Percentiles rank a stretch among this genome's conserved stretches.
Conservation (phyloP, 345 rosid genomes). For the Eucalyptus erythrocorys region DNA sequence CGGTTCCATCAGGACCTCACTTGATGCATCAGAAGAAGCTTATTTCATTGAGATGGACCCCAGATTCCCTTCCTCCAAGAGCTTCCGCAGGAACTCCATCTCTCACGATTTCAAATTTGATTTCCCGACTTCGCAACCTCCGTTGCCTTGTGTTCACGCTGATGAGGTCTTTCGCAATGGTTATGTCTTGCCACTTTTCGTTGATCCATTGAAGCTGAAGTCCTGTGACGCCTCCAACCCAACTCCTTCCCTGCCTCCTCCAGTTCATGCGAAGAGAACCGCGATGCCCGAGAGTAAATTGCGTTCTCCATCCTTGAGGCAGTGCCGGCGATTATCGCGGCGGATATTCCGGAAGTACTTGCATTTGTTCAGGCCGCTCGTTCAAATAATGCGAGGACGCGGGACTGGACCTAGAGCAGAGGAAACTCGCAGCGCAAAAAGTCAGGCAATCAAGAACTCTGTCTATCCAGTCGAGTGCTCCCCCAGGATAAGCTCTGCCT, state of each 20-base stretch:
- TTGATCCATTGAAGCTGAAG: constrained; percentile 27
- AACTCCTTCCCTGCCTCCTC: constrained; percentile 3
- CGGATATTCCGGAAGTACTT: constrained; percentile 54
- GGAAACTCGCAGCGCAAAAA: constrained; percentile 1
- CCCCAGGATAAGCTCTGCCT: constrained; percentile 58
- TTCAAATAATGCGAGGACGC: constrained; percentile 31
- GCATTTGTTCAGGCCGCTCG: constrained; percentile 62
- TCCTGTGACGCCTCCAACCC: constrained; percentile 11
- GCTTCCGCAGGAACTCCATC: constrained; percentile 43
- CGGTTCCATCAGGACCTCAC: constrained; percentile 28
- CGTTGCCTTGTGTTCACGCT: constrained; percentile 45
- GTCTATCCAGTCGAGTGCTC: constrained; percentile 49
- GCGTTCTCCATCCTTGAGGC: constrained; percentile 25
- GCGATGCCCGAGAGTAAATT: constrained; percentile 3
- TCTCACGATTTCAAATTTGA: constrained; percentile 71
- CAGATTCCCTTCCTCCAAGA: constrained; percentile 76
- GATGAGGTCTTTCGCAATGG: constrained; percentile 86
- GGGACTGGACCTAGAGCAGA: constrained; percentile 24
- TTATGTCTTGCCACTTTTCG: constrained; percentile 53
- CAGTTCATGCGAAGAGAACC: constrained; percentile 10
- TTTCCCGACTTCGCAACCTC: constrained; percentile 42
- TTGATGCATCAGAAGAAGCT: constrained; percentile 61
- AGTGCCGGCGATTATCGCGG: constrained; percentile 46
- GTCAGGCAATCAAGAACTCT: constrained; percentile 22
- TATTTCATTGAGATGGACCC: constrained; percentile 98